Evolutionary conservation across 2,329 filamentous ascomycete species (phyloP).

Genomic region (Arthrobotrys conoides): DNA sequence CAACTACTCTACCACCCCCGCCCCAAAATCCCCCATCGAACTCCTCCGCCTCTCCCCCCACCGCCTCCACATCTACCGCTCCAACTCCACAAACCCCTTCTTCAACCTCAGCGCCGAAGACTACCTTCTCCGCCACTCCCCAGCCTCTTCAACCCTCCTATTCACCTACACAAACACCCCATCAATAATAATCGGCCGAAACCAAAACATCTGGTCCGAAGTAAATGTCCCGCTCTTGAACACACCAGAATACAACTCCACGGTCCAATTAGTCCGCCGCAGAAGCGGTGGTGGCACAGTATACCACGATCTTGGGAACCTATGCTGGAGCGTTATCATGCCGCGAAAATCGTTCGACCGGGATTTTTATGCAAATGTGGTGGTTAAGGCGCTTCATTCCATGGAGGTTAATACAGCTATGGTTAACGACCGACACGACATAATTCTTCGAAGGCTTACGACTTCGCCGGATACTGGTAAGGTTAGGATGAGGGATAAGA

Average conservation of each 20-base stretch:
- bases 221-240: constrained; percentile 78
- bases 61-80: constrained; percentile 78
- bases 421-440: constrained; percentile 94
- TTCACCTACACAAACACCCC: constrained; percentile 91
- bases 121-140: constrained; percentile 82
- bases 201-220: constrained; percentile 98
- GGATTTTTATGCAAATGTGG: constrained; percentile 91
- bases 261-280: constrained; percentile 77
- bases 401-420: constrained; percentile 74
- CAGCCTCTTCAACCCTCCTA: constrained; percentile 79
- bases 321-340: constrained; percentile 94
- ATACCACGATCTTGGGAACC: constrained; percentile 92
- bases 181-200: constrained; percentile 90
- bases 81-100: constrained; percentile 79
- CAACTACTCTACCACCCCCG: background rate
- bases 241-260: constrained; percentile 63
- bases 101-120: constrained; percentile 96
- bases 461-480: constrained; percentile 2
- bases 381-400: constrained; percentile 81
- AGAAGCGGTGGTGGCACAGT: constrained; percentile 92
- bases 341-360: constrained; percentile 83
- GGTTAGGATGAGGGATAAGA: constrained; percentile 66
- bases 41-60: constrained; percentile 66
- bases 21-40: constrained; percentile 25
- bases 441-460: constrained; percentile 72